Evolutionary conservation across 768 basidiomycete genomes (phyloP).

Genomic region (Brasilioporus rufonigricans): DNA sequence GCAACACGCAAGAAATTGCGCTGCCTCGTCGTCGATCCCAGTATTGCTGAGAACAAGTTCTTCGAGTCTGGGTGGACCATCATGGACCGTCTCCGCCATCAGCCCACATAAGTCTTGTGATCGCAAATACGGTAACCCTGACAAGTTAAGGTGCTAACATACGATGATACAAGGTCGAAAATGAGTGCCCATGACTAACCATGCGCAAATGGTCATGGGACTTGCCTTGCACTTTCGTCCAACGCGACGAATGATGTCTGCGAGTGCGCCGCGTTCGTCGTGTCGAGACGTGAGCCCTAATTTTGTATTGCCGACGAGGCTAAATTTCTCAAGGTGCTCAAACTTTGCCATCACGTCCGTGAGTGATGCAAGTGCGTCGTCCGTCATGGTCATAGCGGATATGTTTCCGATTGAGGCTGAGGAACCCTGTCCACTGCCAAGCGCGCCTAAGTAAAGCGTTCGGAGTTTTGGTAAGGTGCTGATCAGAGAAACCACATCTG

Average conservation of each 20-base stretch:
- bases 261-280: conserved; percentile 35
- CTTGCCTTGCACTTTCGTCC: conserved; percentile 59
- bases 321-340: conserved; percentile 48
- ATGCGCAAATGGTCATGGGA: background rate
- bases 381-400: conserved; percentile 55
- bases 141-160: conserved; percentile 55
- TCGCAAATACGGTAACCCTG: conserved; percentile 47
- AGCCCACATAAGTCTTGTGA: conserved; percentile 54
- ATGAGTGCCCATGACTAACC: background rate
- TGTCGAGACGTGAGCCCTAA: conserved; percentile 40
- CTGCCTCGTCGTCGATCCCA: conserved; percentile 55
- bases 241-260: conserved; percentile 47
- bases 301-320: conserved; percentile 62
- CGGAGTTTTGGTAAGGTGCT: conserved; percentile 40
- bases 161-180: background rate
- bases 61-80: conserved; percentile 39
- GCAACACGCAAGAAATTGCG: conserved; percentile 53
- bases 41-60: conserved; percentile 59
- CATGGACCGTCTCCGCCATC: conserved; percentile 18
- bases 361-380: conserved; percentile 43
- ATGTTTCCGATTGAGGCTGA: conserved; percentile 44
- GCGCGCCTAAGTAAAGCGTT: conserved; percentile 55
- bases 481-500: conserved; percentile 42
- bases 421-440: conserved; percentile 49
- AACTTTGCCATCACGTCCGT: conserved; percentile 39